Evolutionary conservation across 108 stramenopile species (phyloP).

Genomic region (Skeletonema marinoi): DNA sequence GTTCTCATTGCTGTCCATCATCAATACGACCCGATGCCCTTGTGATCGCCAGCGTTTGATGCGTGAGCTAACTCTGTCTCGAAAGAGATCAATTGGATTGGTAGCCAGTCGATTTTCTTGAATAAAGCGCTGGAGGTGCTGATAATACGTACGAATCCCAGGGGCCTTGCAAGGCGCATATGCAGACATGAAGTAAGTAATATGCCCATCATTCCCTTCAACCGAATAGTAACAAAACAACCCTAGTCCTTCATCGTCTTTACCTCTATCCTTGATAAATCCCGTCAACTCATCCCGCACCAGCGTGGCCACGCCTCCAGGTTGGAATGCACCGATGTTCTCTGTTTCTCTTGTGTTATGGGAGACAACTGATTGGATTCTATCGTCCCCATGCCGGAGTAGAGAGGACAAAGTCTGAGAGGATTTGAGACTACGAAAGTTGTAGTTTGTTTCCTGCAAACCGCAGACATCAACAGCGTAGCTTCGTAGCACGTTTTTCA

Average conservation of each 20-base stretch:
- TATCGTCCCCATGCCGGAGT: background rate
- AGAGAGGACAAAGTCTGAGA: background rate
- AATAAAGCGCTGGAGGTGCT: constrained; percentile 7
- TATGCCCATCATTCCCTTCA: background rate
- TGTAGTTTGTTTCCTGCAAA: background rate
- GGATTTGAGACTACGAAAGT: background rate
- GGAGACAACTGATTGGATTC: background rate
- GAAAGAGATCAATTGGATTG: constrained; percentile 3
- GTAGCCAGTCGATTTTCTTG: background rate
- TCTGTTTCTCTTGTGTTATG: background rate
- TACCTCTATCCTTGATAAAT: background rate
- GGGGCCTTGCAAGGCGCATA: background rate
- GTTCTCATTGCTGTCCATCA: constrained; percentile 24
- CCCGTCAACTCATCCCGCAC: background rate
- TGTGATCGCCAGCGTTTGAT: background rate
- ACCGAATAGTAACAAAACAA: background rate
- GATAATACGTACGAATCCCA: background rate
- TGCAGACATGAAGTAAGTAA: background rate
- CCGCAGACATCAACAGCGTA: background rate
- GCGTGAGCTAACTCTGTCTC: background rate
- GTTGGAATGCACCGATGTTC: background rate
- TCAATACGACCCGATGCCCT: background rate
- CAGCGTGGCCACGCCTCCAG: background rate
- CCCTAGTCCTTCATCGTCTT: background rate
- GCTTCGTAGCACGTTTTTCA: background rate